phyloP scores from a whole-genome alignment of 257 asterid genomes.

The Osmanthus fragrans region DNA sequence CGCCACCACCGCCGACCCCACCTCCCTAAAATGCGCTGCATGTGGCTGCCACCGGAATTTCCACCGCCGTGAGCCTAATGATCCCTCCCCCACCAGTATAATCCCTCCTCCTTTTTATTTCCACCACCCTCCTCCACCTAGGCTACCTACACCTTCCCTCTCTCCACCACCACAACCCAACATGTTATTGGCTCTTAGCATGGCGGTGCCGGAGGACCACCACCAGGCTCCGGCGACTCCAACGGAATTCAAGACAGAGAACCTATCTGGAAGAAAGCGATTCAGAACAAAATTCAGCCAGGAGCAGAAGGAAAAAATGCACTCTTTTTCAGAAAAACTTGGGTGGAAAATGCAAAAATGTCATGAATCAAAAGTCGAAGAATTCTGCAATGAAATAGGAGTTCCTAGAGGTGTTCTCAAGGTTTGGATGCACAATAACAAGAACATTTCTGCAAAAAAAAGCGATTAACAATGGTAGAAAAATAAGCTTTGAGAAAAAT shows the following conservation, averaged over 20 bases:
- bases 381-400: constrained; percentile 54
- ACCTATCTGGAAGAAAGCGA: constrained; percentile 53
- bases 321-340: constrained; percentile 41
- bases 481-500: constrained; percentile 15
- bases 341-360: constrained; percentile 68
- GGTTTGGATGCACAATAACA: constrained; percentile 70
- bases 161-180: constrained; percentile 21
- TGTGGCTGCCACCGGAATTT: constrained; percentile 88
- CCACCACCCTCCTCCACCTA: constrained; percentile 39
- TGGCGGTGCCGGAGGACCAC: constrained; percentile 43
- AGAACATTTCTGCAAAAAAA: constrained; percentile 29
- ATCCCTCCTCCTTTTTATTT: constrained; percentile 64
- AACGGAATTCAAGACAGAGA: constrained; percentile 31
- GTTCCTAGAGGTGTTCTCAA: constrained; percentile 49
- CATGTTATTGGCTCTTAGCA: constrained; percentile 31
- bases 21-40: constrained; percentile 65
- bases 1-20: constrained; percentile 35
- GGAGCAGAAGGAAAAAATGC: constrained; percentile 70
- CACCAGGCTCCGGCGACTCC: constrained; percentile 68
- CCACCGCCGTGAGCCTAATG: constrained; percentile 68
- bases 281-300: constrained; percentile 61
- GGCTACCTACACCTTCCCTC: constrained; percentile 42
- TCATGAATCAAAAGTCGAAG: constrained; percentile 47
- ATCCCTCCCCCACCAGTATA: constrained; percentile 31
- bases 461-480: constrained; percentile 23